Evolutionary conservation across 179 eudicot genomes (phyloP).

Genomic region (Silene noctiflora): DNA sequence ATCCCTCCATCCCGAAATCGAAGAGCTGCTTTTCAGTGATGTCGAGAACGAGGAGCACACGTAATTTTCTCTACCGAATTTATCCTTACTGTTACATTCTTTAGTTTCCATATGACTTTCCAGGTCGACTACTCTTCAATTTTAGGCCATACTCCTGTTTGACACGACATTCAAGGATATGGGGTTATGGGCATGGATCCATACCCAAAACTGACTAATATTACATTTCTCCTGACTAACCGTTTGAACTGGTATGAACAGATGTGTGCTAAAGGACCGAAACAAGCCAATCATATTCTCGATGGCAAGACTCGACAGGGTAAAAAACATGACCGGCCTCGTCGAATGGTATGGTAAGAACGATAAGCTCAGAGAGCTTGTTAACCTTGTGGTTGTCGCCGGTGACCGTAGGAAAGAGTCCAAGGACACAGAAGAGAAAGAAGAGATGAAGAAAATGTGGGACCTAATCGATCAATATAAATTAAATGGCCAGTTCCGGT

Average conservation of each 20-base stretch:
- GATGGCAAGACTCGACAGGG: conserved; percentile 83
- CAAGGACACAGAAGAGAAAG: conserved; percentile 77
- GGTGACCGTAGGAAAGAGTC: conserved; percentile 56
- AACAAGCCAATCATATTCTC: conserved; percentile 79
- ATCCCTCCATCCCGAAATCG: conserved; percentile 63
- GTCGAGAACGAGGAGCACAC: conserved; percentile 65
- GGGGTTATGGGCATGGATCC: no score
- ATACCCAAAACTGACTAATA: no score
- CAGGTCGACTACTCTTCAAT: background rate
- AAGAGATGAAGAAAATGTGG: conserved; percentile 71
- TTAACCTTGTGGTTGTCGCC: conserved; percentile 74
- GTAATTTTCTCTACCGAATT: conserved; percentile 33
- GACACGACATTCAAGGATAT: no score
- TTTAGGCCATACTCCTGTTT: background rate
- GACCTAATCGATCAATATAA: conserved; percentile 54
- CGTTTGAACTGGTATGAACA: conserved; percentile 17
- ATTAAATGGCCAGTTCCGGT: conserved; percentile 73
- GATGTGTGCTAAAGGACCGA: conserved; percentile 36
- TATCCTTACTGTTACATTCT: no score
- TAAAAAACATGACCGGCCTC: conserved; percentile 73
- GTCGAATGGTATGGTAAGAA: conserved; percentile 80
- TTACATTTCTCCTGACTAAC: no score
- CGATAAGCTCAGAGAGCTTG: conserved; percentile 53
- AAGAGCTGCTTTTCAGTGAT: conserved; percentile 60
- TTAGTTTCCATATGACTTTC: background rate